A percentile compares a stretch with the other conserved stretches of the same genome.
Evolutionary conservation across 129 eudicot species (phyloP).

Genomic region (Artemisia annua): DNA sequence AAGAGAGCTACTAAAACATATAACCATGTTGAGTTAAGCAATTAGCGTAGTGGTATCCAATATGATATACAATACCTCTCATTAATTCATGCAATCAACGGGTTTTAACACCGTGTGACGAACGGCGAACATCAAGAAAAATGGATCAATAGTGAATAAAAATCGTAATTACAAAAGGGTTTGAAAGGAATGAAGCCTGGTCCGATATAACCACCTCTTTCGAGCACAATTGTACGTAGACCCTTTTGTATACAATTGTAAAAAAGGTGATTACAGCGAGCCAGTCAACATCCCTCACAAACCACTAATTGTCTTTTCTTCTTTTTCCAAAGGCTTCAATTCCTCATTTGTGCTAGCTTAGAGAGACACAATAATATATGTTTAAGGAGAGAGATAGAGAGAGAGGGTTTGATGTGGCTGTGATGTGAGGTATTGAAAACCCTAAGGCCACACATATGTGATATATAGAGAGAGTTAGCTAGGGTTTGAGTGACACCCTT

Average conservation of each 20-base stretch:
- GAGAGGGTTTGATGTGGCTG: slow-evolving; percentile 8
- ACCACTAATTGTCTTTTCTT: slow-evolving; percentile 30
- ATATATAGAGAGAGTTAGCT: slow-evolving; percentile 36
- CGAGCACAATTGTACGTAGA: neutral
- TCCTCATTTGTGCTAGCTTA: neutral
- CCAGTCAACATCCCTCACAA: slow-evolving; percentile 81
- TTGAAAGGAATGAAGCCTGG: slow-evolving; percentile 99
- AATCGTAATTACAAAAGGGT: slow-evolving; percentile 31
- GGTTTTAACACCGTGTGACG: neutral
- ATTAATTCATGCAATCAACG: neutral
- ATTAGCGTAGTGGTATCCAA: neutral
- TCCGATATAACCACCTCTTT: slow-evolving; percentile 65
- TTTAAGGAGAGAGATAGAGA: neutral
- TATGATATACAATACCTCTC: slow-evolving; percentile 3
- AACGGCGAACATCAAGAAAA: neutral
- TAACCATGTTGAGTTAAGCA: slow-evolving; percentile 7
- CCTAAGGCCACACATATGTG: slow-evolving; percentile 25
- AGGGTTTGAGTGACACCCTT: slow-evolving; percentile 37
- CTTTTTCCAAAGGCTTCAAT: slow-evolving; percentile 1
- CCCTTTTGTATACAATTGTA: neutral
- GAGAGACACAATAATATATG: neutral
- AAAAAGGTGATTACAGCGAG: slow-evolving; percentile 47
- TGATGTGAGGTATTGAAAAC: slow-evolving; percentile 25
- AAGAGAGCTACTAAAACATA: neutral
- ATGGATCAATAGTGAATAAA: neutral